phyloP scores from a whole-genome alignment of 225 moss, liverwort and hornwort species.

The Climacium dendroides region DNA sequence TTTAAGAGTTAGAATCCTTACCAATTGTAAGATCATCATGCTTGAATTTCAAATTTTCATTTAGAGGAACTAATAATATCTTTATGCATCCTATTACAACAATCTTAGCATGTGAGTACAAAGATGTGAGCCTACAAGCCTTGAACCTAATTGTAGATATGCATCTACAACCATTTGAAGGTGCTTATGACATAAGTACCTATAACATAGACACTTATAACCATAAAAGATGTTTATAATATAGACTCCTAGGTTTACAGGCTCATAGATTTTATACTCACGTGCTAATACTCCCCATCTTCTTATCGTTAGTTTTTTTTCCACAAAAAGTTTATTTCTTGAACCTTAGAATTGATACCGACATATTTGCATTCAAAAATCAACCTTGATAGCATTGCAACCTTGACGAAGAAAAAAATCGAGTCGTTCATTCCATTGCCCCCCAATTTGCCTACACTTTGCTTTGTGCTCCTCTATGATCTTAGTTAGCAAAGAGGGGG shows the following conservation, averaged over 20 bases:
- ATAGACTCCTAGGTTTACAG: background rate
- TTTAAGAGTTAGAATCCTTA: no score
- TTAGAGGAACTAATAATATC: background rate
- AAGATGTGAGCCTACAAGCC: rapidly evolving
- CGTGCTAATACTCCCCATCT: background rate
- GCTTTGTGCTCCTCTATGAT: background rate
- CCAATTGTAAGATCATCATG: no score
- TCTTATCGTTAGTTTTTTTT: background rate
- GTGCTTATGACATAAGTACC: no score
- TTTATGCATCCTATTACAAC: background rate
- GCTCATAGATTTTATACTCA: background rate
- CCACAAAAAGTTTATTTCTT: no score
- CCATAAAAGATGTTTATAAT: background rate
- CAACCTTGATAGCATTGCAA: background rate
- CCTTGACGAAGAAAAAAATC: background rate
- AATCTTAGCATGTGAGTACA: rapidly evolving
- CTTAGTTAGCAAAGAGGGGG: background rate
- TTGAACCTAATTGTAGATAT: background rate
- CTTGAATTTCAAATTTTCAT: no score
- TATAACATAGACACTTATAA: no score
- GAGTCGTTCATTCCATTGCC: no score
- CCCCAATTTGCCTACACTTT: no score
- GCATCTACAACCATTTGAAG: background rate
- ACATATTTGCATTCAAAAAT: rapidly evolving
- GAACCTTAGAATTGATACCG: background rate